Conservation (phyloP, 495 filamentous ascomycete genomes). For the Massariosphaeria phaeospora region DNA sequence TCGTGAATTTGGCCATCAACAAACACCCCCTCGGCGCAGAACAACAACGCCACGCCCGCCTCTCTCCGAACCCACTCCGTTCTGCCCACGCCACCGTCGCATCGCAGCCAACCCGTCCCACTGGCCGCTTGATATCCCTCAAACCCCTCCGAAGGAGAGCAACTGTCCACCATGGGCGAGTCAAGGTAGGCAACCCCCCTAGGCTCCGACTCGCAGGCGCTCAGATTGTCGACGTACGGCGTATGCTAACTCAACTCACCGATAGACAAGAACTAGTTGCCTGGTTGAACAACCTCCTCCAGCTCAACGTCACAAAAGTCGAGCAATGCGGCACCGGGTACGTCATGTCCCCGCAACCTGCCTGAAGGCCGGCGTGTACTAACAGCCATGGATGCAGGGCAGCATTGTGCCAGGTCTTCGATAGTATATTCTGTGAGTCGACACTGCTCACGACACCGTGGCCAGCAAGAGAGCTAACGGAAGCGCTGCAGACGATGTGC, state of each 20-base stretch:
- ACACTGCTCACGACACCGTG: background rate
- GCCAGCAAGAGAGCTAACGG: slow-evolving; percentile 7
- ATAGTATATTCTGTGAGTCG: slow-evolving; percentile 81
- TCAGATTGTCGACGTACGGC: background rate
- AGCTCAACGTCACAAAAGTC: slow-evolving; percentile 96
- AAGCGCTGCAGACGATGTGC: slow-evolving; percentile 64
- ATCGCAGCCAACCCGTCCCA: no score
- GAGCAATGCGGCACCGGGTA: slow-evolving; percentile 99
- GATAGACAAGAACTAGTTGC: slow-evolving; percentile 88
- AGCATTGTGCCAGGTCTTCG: slow-evolving; percentile 92
- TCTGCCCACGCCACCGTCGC: background rate
- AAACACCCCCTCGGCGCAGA: no score
- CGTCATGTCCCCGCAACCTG: slow-evolving; percentile 32
- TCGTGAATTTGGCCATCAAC: slow-evolving; percentile 16
- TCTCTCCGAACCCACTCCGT: background rate
- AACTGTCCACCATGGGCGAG: slow-evolving; percentile 31
- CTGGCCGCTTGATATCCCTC: background rate
- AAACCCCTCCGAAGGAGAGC: background rate
- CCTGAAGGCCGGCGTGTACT: background rate
- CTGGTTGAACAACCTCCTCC: slow-evolving; percentile 96
- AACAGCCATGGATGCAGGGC: slow-evolving; percentile 54
- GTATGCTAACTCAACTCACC: background rate
- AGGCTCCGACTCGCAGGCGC: background rate
- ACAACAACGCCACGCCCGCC: background rate
- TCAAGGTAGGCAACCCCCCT: slow-evolving; percentile 27